These are phyloP conservation scores for Leishmania lainsoni DNA, from an alignment of 208 protist species.

Conservation along the genomic window DNA sequence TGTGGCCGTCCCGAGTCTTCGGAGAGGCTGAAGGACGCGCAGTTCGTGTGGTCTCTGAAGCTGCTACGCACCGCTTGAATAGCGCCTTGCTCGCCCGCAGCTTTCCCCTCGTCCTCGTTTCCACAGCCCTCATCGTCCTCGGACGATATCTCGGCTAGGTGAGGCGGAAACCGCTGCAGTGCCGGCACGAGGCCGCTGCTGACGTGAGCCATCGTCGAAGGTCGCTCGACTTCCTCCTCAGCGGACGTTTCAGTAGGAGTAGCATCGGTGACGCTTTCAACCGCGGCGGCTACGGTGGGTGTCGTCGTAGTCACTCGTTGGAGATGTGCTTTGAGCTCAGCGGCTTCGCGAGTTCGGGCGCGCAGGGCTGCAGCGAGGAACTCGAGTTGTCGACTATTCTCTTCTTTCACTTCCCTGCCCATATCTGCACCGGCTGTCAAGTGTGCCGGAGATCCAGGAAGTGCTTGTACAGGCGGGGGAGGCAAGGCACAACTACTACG, in stretches of 20 bases:
- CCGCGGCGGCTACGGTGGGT: background rate
- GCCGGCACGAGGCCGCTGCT: constrained; percentile 24
- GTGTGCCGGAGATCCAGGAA: background rate
- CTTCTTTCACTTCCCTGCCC: background rate
- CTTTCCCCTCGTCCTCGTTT: background rate
- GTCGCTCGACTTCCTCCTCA: constrained; percentile 12
- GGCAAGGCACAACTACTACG: background rate
- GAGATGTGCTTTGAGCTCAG: constrained; percentile 11
- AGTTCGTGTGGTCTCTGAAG: background rate
- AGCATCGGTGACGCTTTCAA: background rate
- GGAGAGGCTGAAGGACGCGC: background rate
- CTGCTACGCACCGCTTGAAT: background rate
- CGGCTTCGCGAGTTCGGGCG: constrained; percentile 12
- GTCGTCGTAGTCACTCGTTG: background rate
- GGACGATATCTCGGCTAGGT: background rate
- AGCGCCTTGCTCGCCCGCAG: background rate
- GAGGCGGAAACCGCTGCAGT: background rate
- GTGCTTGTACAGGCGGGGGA: background rate
- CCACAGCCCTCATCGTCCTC: background rate
- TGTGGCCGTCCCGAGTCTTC: constrained; percentile 17
- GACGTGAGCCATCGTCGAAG: constrained; percentile 32
- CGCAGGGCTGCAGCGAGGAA: constrained; percentile 15
- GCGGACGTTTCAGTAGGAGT: background rate
- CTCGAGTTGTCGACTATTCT: background rate
- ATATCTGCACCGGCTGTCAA: background rate